Percentiles rank a stretch among this genome's conserved stretches.
Conservation (phyloP, 371 early-diverging fungal species). For the Fennellomyces sp. region DNA sequence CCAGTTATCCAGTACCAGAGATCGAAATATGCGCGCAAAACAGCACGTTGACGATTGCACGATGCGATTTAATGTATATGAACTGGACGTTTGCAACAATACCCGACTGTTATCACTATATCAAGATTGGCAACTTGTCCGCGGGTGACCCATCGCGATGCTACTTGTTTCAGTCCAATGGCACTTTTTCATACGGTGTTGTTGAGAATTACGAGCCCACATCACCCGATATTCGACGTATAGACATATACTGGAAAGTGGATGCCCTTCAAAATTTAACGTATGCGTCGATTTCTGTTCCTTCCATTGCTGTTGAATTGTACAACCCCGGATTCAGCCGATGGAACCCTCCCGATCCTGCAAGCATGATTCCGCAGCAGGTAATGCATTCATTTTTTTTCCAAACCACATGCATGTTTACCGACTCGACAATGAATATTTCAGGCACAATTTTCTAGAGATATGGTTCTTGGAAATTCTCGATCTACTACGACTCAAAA, state of each 20-base stretch:
- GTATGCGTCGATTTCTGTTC: constrained; percentile 21
- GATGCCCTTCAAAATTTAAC: constrained; percentile 21
- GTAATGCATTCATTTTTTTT: constrained; percentile 6
- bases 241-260: constrained; percentile 46
- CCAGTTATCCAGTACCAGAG: constrained; percentile 27
- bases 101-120: constrained; percentile 19
- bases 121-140: constrained; percentile 4
- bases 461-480: constrained; percentile 29
- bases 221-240: constrained; percentile 22
- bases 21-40: constrained; percentile 41
- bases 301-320: constrained; percentile 34
- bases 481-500: constrained; percentile 29
- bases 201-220: constrained; percentile 14
- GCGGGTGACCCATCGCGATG: constrained; percentile 14
- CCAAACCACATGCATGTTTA: too few species aligned
- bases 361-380: constrained; percentile 25
- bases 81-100: constrained; percentile 20
- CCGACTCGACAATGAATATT: too few species aligned
- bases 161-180: constrained; percentile 28
- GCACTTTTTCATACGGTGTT: constrained; percentile 23
- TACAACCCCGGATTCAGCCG: constrained; percentile 30
- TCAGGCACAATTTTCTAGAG: constrained; percentile 12
- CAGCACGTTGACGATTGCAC: constrained; percentile 24
- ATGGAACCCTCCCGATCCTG: constrained; percentile 20
- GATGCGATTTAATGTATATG: constrained; percentile 25